A percentile compares a stretch with the other conserved stretches of the same genome.
phyloP scores from a whole-genome alignment of 371 early-diverging fungal genomes.

The Mortierella sp. region DNA sequence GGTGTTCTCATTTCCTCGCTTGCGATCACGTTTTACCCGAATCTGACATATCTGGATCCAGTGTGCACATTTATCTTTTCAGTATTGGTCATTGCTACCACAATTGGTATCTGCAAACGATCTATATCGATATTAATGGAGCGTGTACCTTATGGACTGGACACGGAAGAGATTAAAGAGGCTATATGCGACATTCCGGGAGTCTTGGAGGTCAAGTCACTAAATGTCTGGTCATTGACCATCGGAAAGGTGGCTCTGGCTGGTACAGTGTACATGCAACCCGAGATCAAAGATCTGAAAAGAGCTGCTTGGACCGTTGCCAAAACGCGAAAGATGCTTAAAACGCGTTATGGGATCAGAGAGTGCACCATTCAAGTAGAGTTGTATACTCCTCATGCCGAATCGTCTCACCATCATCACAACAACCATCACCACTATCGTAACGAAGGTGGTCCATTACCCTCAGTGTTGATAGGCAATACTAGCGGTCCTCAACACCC shows the following conservation, averaged over 20 bases:
- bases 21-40: slow-evolving; percentile 78
- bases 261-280: slow-evolving; percentile 35
- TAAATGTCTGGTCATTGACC: slow-evolving; percentile 50
- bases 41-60: slow-evolving; percentile 80
- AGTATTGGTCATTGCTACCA: slow-evolving; percentile 81
- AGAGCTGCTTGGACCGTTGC: slow-evolving; percentile 21
- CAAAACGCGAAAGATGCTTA: slow-evolving; percentile 20
- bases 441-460: neutral
- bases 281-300: slow-evolving; percentile 29
- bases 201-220: slow-evolving; percentile 45
- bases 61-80: slow-evolving; percentile 91
- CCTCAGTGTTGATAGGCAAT: neutral
- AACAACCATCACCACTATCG: too few species aligned
- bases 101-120: slow-evolving; percentile 65
- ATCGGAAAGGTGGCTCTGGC: slow-evolving; percentile 35
- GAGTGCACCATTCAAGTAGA: slow-evolving; percentile 44
- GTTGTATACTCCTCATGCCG: slow-evolving; percentile 15
- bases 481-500: slow-evolving; percentile 5
- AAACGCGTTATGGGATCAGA: slow-evolving; percentile 32
- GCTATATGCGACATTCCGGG: slow-evolving; percentile 47
- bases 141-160: slow-evolving; percentile 33
- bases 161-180: slow-evolving; percentile 41
- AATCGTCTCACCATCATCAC: neutral
- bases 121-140: slow-evolving; percentile 75
- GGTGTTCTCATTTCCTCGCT: slow-evolving; percentile 91